These are phyloP conservation scores for Gonapodya sp. DNA, from an alignment of 192 early-diverging fungal species.

Conservation along the genomic window DNA sequence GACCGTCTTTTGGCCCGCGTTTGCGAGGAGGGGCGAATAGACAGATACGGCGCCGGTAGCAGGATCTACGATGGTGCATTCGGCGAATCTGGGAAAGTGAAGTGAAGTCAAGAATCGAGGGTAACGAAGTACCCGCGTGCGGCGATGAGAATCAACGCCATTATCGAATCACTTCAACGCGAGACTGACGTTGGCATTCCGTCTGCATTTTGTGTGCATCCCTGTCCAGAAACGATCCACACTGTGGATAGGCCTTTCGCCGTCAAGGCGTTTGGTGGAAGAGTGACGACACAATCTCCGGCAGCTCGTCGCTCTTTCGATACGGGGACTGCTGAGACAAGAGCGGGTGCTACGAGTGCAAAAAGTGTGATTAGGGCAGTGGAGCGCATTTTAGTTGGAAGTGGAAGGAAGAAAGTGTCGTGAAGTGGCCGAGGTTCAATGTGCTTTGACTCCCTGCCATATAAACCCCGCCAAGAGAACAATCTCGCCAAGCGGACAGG, in stretches of 20 bases:
- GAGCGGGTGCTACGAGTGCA: no score
- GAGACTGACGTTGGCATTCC: neutral
- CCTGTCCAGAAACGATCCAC: slow-evolving; percentile 13
- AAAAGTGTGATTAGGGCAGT: no score
- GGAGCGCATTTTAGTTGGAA: no score
- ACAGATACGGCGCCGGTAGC: slow-evolving; percentile 20
- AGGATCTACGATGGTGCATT: slow-evolving; percentile 26
- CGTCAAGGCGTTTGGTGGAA: slow-evolving; percentile 18
- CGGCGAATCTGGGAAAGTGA: slow-evolving; percentile 18
- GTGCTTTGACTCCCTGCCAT: no score
- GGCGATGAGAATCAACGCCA: no score
- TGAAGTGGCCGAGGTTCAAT: no score
- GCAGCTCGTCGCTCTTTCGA: no score
- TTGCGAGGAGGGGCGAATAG: slow-evolving; percentile 27
- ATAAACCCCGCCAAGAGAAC: no score
- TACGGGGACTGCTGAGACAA: no score
- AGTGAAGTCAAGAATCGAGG: neutral
- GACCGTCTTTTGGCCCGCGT: slow-evolving; percentile 18
- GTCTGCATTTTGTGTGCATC: slow-evolving; percentile 18
- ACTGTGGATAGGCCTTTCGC: slow-evolving; percentile 16
- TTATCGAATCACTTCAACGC: neutral
- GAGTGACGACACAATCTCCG: slow-evolving; percentile 13
- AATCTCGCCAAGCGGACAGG: no score
- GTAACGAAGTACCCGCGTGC: neutral
- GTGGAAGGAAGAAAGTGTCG: no score